Conservation (phyloP, 129 eudicot species). For the Flaveria brownii region DNA sequence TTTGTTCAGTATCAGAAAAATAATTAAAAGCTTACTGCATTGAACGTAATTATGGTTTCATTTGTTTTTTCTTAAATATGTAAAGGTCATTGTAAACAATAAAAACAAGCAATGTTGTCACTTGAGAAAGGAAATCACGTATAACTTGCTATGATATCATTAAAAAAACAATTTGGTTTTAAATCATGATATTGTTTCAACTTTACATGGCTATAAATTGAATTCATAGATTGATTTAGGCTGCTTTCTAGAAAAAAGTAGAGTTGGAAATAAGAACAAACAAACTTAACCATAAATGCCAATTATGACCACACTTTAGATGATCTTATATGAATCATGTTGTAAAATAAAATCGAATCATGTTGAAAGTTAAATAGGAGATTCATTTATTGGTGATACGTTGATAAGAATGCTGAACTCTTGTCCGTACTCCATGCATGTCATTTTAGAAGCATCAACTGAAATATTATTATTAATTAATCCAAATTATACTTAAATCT, state of each 20-base stretch:
- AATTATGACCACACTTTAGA: not conserved
- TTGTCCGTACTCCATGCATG: not conserved
- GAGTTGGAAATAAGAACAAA: conserved; percentile 5
- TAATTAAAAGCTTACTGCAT: not conserved
- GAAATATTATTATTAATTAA: not conserved
- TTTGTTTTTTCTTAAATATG: not conserved
- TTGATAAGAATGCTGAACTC: not conserved
- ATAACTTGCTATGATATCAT: not conserved
- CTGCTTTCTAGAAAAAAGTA: not conserved
- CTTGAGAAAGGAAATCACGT: not conserved
- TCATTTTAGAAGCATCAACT: not conserved
- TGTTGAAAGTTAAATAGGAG: not conserved
- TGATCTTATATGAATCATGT: not conserved
- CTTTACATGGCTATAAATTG: conserved; percentile 1
- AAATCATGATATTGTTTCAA: not conserved
- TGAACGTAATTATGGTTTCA: not conserved
- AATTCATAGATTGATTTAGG: not conserved
- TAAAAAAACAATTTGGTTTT: not conserved
- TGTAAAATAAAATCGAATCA: not conserved
- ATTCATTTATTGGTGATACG: not conserved
- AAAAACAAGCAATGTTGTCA: not conserved
- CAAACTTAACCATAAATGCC: not conserved
- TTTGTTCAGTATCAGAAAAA: not conserved
- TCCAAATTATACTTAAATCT: not conserved
- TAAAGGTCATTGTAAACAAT: not conserved